phyloP scores from a whole-genome alignment of 2,329 filamentous ascomycete species.

The Aspergillus novofumigatus region DNA sequence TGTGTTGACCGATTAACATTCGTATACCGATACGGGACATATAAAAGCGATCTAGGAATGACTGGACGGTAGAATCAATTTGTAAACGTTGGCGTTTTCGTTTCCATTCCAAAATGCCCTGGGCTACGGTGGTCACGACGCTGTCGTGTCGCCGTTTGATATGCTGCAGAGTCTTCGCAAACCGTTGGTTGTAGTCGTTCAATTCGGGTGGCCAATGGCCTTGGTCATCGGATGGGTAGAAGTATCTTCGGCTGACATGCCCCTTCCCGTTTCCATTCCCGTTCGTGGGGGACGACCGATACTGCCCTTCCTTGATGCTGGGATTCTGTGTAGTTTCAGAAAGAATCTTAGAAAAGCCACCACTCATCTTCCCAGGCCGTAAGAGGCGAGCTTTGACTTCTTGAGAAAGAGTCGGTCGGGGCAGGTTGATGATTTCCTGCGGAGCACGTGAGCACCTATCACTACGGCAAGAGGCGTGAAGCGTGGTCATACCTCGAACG shows the following conservation, averaged over 20 bases:
- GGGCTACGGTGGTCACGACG: conserved; percentile 95
- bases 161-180: conserved; percentile 80
- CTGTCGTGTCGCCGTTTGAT: conserved; percentile 96
- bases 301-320: conserved; percentile 79
- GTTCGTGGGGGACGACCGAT: conserved; percentile 52
- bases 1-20: conserved; percentile 98
- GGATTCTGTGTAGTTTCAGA: conserved; percentile 85
- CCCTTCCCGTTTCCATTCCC: conserved; percentile 50
- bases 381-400: conserved; percentile 78
- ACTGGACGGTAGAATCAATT: conserved; percentile 95
- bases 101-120: conserved; percentile 98
- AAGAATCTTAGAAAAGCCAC: conserved; percentile 62
- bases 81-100: conserved; percentile 94
- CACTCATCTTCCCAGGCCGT: conserved; percentile 44
- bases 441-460: conserved; percentile 18
- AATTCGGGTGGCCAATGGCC: conserved; percentile 91
- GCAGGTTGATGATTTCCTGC: conserved; percentile 82
- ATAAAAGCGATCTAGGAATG: conserved; percentile 97
- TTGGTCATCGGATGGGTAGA: conserved; percentile 83
- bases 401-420: conserved; percentile 68
- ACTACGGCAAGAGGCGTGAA: background rate
- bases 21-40: conserved; percentile 99
- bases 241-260: conserved; percentile 66
- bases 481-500: conserved; percentile 74
- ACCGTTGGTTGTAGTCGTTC: conserved; percentile 87